Evolutionary conservation across 169 alveolate genomes (phyloP).

Genomic region (Prorocentrum cordatum): DNA sequence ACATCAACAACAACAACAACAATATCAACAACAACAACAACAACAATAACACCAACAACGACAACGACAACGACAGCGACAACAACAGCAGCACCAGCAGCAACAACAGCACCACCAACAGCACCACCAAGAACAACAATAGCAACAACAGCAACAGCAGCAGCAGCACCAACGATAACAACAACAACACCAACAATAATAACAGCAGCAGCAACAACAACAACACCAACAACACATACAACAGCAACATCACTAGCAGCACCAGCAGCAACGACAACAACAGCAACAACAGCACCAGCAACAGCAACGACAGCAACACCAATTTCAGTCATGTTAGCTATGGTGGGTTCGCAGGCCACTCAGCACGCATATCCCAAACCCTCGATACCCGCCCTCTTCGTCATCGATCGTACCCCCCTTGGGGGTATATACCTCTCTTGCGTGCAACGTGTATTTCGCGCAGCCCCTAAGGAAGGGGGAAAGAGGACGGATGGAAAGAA

Average conservation of each 20-base stretch:
- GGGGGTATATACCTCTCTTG: too few relatives aligned
- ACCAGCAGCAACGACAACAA: neutral
- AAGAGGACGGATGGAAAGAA: too few relatives aligned
- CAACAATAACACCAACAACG: neutral
- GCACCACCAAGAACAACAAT: neutral
- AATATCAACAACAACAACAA: neutral
- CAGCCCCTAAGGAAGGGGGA: too few relatives aligned
- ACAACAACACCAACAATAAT: neutral
- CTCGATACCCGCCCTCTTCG: too few relatives aligned
- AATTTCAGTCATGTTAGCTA: too few relatives aligned
- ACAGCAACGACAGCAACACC: neutral
- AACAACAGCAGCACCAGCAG: neutral
- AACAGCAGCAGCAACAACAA: neutral
- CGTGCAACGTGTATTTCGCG: too few relatives aligned
- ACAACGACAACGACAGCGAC: neutral
- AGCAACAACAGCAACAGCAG: neutral
- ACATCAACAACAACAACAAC: neutral
- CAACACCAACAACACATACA: neutral
- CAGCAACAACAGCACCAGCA: neutral
- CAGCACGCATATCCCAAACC: too few relatives aligned
- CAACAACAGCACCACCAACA: neutral
- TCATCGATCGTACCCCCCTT: too few relatives aligned
- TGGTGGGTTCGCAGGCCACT: too few relatives aligned
- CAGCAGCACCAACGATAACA: neutral
- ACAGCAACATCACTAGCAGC: neutral